These are phyloP conservation scores for Antitrichia curtipendula DNA, from an alignment of 225 moss, liverwort and hornwort species.

Conservation along the genomic window DNA sequence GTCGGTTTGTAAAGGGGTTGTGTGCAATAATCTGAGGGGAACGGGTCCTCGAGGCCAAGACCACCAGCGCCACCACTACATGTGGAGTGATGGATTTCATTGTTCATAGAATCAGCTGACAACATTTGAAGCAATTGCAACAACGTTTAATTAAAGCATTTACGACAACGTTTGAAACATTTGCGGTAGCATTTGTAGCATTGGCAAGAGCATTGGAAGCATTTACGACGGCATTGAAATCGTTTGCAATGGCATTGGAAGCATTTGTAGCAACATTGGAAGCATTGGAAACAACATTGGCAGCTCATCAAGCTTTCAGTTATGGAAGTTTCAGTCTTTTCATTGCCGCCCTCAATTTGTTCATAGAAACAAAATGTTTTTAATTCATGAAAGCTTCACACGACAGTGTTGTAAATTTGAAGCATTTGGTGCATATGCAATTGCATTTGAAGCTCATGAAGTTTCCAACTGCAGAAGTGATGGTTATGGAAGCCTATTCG, in stretches of 20 bases:
- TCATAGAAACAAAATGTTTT: background rate
- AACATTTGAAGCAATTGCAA: too few species aligned
- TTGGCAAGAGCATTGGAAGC: too few species aligned
- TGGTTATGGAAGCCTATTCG: background rate
- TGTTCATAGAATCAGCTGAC: too few species aligned
- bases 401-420: background rate
- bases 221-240: too few species aligned
- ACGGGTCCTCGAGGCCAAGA: background rate
- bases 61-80: background rate
- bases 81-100: background rate
- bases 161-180: too few species aligned
- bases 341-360: background rate
- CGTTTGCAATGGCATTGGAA: too few species aligned
- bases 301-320: too few species aligned
- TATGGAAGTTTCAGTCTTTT: too few species aligned
- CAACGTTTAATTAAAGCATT: too few species aligned
- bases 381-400: background rate
- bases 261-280: too few species aligned
- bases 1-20: constrained; percentile 11
- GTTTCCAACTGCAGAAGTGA: background rate
- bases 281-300: too few species aligned
- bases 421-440: background rate
- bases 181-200: too few species aligned
- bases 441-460: background rate
- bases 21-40: background rate